Evolutionary conservation across 179 eudicot species (phyloP).

Genomic region (Amaranthus tricolor): DNA sequence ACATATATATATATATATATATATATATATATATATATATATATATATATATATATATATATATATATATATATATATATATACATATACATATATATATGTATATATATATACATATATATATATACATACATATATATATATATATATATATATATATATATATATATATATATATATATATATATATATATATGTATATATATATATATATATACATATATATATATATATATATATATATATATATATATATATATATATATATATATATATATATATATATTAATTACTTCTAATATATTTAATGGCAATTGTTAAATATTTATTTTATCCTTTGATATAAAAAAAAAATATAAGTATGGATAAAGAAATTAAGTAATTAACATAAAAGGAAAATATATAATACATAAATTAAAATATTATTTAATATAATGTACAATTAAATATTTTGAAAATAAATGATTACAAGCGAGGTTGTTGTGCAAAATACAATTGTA

Average conservation of each 20-base stretch:
- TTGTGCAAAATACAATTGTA: too few relatives aligned
- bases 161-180: constrained; percentile 1
- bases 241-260: not conserved
- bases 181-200: not conserved
- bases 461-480: too few relatives aligned
- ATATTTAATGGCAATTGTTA: too few relatives aligned
- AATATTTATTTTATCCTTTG: too few relatives aligned
- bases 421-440: too few relatives aligned
- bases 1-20: not conserved
- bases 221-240: not conserved
- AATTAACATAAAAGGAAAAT: too few relatives aligned
- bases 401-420: too few relatives aligned
- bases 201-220: not conserved
- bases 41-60: constrained; percentile 2
- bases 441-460: too few relatives aligned
- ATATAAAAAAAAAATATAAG: too few relatives aligned
- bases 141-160: constrained; percentile 1
- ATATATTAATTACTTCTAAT: not conserved
- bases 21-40: constrained; percentile 4
- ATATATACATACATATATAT: not conserved
- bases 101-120: not conserved
- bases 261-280: not conserved
- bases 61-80: constrained; percentile 4
- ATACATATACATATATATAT: constrained; percentile 3
- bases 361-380: too few relatives aligned